Conservation (phyloP, 345 rosid genomes). For the Barbarea vulgaris region DNA sequence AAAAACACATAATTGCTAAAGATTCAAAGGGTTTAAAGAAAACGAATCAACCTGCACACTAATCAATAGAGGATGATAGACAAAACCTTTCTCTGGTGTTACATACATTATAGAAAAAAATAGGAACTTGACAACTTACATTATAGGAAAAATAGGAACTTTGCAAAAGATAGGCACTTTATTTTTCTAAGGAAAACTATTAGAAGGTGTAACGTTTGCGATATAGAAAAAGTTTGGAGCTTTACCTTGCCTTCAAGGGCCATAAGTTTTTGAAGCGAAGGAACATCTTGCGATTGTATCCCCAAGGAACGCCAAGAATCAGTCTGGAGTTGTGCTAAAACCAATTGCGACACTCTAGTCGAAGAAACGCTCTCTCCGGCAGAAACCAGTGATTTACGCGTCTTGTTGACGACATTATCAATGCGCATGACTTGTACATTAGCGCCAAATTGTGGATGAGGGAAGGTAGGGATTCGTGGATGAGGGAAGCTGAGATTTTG, state of each 20-base stretch:
- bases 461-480: constrained; percentile 20
- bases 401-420: constrained; percentile 48
- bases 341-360: constrained; percentile 59
- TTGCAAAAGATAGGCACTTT: background rate
- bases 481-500: constrained; percentile 41
- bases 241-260: constrained; percentile 67
- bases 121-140: background rate
- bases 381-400: constrained; percentile 46
- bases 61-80: background rate
- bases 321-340: constrained; percentile 41
- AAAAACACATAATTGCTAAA: background rate
- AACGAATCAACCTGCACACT: background rate
- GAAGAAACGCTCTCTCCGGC: constrained; percentile 56
- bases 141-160: background rate
- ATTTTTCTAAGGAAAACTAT: background rate
- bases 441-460: constrained; percentile 27
- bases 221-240: background rate
- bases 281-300: constrained; percentile 64
- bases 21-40: background rate
- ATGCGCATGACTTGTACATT: constrained; percentile 33
- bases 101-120: background rate
- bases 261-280: constrained; percentile 62
- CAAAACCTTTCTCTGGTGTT: background rate
- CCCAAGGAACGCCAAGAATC: constrained; percentile 77
- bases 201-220: background rate